phyloP scores from a whole-genome alignment of 73 alveolate species.

The Paramecium biaurelia region DNA sequence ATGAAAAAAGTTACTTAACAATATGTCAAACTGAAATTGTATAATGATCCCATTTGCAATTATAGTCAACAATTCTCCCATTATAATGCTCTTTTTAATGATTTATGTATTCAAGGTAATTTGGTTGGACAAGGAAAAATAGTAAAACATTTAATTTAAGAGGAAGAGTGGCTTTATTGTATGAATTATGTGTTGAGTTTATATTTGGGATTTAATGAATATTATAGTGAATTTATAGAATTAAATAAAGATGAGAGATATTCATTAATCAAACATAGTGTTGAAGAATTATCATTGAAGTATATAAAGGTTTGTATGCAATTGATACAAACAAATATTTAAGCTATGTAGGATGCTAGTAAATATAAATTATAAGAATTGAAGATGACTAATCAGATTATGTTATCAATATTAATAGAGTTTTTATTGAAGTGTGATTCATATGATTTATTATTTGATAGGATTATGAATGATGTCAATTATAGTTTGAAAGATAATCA shows the following conservation, averaged over 20 bases:
- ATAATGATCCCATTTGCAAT: not conserved
- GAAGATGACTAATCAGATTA: not conserved
- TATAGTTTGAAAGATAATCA: not conserved
- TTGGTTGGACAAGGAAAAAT: not conserved
- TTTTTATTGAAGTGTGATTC: not conserved
- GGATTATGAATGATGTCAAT: not conserved
- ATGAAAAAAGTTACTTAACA: not conserved
- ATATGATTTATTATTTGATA: not conserved
- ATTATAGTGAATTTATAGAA: not conserved
- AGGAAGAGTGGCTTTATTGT: not conserved
- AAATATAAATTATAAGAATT: conserved; percentile 14
- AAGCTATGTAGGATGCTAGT: not conserved
- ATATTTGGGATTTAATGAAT: not conserved
- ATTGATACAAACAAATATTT: not conserved
- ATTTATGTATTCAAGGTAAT: not conserved
- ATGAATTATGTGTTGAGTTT: conserved; percentile 17
- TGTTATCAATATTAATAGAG: conserved; percentile 7
- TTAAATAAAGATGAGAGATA: not conserved
- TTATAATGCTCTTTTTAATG: not conserved
- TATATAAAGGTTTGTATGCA: not conserved
- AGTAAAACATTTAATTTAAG: not conserved
- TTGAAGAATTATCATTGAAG: not conserved
- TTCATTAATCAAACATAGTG: not conserved
- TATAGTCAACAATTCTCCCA: not conserved
- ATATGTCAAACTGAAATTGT: not conserved